Base-by-base conservation (phyloP, 2,329 filamentous ascomycete genomes). In the Aspergillus pseudonomiae region DNA sequence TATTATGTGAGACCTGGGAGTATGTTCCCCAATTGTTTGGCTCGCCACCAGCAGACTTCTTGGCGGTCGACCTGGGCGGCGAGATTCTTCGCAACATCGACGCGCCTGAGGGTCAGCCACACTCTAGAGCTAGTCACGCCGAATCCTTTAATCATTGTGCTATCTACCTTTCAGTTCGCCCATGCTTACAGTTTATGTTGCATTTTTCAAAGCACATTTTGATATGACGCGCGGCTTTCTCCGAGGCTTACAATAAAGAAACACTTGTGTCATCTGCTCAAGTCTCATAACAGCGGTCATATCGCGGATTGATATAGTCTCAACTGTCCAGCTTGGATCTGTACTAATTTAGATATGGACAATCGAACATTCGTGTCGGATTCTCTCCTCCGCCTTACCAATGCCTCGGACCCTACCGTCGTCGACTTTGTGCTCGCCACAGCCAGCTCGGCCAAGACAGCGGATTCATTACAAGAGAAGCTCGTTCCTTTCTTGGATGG, bases 381-480 rank as follows among this genome's bases (percentile, higher is more conserved):
- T 70, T 80, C 82, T 61, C 78, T 85, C 61, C 78, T 84, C 67
- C 81, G 80, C 62, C 78, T 87, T 57, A 83, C 84, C 43, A 85
- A 84, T 65, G 85, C 82, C 55, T 85, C 84, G 45, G 85, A 87
- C 64, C 77, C 82, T 41, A 86, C 85, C 58, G 79, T 85, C 57
- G 76, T 87, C 65, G 85, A 87, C 74, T 87, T 86, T 68, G 80
- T 87, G 28, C 80, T 85, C 60, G 82, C 83, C 50, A 85, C 84
- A 19, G 84, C 85, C 11, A 77, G 76, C 67, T 79, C 80, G 26
- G 80, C 82, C 50, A 85, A 83, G 68, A 84, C 82, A 2, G 72
- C 80, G 9, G 73, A 73, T 5, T 75, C 80, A 30, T 75, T 87
- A 43, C 76, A 81, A 66, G 83, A 84, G 66, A 85, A 85, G 67